These are phyloP conservation scores for Gremmenia infestans DNA, from an alignment of 2,329 filamentous ascomycete genomes.

Conservation along the genomic window DNA sequence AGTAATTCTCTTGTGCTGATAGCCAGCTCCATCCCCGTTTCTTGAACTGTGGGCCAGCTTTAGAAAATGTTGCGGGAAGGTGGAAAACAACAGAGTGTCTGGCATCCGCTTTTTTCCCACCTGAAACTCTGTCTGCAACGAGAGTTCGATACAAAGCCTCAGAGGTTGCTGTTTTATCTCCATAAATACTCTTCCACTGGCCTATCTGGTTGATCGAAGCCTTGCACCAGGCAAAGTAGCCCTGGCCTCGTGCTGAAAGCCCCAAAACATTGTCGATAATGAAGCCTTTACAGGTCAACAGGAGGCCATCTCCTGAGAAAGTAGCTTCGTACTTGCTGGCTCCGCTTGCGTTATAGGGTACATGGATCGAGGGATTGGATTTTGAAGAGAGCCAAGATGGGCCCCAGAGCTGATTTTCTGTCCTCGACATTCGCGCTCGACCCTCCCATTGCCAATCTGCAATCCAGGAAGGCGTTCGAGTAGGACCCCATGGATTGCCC, in stretches of 20 bases:
- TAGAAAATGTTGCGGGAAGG: conserved; percentile 4
- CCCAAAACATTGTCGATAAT: conserved; percentile 11
- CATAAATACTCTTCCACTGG: conserved; percentile 3
- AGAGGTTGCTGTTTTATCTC: not conserved
- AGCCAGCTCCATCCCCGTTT: conserved; percentile 11
- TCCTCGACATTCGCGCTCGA: conserved; percentile 1
- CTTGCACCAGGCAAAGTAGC: conserved; percentile 11
- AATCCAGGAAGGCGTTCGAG: conserved; percentile 9
- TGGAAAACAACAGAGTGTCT: conserved; percentile 5
- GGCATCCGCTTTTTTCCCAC: not conserved
- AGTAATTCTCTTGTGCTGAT: conserved; percentile 5
- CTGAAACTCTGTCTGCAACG: conserved; percentile 6
- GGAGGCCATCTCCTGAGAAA: conserved; percentile 6
- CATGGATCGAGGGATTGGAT: not conserved
- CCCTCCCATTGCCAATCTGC: conserved; percentile 16
- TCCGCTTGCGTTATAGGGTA: conserved; percentile 9
- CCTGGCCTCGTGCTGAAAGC: conserved; percentile 8
- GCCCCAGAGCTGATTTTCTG: conserved; percentile 6
- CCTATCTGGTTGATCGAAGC: conserved; percentile 7
- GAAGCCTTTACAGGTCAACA: conserved; percentile 12
- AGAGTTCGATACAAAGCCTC: conserved; percentile 13
- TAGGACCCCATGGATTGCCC: conserved; percentile 11
- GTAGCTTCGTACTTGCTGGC: not conserved
- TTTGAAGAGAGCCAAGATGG: conserved; percentile 2
- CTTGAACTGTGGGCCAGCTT: conserved; percentile 4